phyloP scores from a whole-genome alignment of 805 yeast genomes.

The Lachancea nothofagi region DNA sequence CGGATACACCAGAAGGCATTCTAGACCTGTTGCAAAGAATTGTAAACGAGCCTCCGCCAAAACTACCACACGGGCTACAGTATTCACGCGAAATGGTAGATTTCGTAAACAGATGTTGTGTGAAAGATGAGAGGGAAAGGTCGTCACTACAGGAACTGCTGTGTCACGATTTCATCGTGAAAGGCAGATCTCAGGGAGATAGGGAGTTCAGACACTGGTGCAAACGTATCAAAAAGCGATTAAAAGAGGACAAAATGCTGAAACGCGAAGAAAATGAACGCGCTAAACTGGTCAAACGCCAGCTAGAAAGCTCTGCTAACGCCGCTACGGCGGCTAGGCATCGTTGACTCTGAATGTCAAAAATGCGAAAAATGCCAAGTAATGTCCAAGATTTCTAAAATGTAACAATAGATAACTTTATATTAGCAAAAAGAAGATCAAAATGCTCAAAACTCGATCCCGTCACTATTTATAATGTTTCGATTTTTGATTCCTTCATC shows the following conservation, averaged over 20 bases:
- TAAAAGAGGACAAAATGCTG: constrained; percentile 30
- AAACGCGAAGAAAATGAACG: constrained; percentile 30
- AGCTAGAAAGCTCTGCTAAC: constrained; percentile 22
- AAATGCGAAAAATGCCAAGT: too few species aligned
- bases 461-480: too few species aligned
- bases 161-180: constrained; percentile 32
- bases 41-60: constrained; percentile 89
- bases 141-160: constrained; percentile 70
- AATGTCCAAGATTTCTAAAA: too few species aligned
- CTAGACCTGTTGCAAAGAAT: constrained; percentile 86
- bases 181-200: constrained; percentile 31
- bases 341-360: neutral
- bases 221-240: constrained; percentile 32
- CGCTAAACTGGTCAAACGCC: constrained; percentile 26
- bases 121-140: constrained; percentile 61
- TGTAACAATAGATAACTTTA: constrained; percentile 1
- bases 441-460: too few species aligned
- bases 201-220: constrained; percentile 40
- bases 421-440: neutral
- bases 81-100: constrained; percentile 46
- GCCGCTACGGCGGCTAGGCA: constrained; percentile 21
- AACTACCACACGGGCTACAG: constrained; percentile 37
- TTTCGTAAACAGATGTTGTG: constrained; percentile 69
- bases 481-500: neutral
- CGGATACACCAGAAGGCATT: constrained; percentile 73